Evolutionary conservation across 2,329 filamentous ascomycete genomes (phyloP), one percentile per base, ranked within the genome.

Genomic region (Bipolaris gigantea): DNA sequence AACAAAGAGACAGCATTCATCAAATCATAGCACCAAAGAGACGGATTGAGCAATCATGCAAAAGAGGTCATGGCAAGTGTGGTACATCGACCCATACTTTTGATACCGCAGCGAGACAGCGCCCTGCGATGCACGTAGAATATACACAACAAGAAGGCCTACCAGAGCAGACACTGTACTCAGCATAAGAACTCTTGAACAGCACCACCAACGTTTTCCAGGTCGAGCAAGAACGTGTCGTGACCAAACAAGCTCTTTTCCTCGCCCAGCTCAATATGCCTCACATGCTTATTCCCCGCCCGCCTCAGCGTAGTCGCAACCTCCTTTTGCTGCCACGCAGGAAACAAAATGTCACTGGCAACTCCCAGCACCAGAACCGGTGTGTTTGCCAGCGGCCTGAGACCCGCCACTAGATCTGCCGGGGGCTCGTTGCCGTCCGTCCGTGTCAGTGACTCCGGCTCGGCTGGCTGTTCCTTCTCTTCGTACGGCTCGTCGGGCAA

Each of bases 271-370:
- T 99, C 94, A 13, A 94, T 84, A 74, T 99, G 92, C 40, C 86
- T 88, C 0, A 99, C 92, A 30, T 83, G 85, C 57, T 84, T 81
- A 69, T 96, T 97, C 0, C 94, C 94, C 0, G 83, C 84, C 32
- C 84, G 82, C 55, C 86, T 84, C 60, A 99, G 79, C 2, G 93
- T 89, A 68, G 93, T 87, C 3, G 92, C 93, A 57, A 99, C 87
- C 75, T 99, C 94, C 48, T 90, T 85, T 78, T 99, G 94, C 78
- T 99, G 94, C 93, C 94, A 99, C 0, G 94, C 92, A 0, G 94
- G 94, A 76, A 99, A 99, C 33, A 99, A 78, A 45, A 97, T 97
- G 71, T 99, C 94, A 65, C 91, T 97, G 0, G 91, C 90, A 4
- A 97, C 94, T 32, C 94, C 94, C 79, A 99, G 87, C 10, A 99